Evolutionary conservation across 208 protist species (phyloP).

Genomic region (Trypanosoma boissoni): DNA sequence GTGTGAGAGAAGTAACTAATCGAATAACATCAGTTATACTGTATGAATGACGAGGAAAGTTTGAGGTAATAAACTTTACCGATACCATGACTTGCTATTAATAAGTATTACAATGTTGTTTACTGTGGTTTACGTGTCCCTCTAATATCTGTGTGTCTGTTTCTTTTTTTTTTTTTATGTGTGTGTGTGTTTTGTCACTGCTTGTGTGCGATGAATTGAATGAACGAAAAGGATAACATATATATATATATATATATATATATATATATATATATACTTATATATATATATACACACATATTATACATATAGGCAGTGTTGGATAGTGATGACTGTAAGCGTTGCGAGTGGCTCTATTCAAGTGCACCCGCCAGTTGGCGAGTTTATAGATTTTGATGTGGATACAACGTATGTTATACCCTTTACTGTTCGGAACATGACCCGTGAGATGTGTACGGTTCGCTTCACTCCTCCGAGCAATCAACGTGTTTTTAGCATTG

Average conservation of each 20-base stretch:
- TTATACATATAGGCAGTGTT: too few species aligned
- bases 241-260: not conserved
- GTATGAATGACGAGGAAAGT: too few species aligned
- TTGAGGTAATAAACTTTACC: too few species aligned
- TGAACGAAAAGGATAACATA: not conserved
- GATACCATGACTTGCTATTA: too few species aligned
- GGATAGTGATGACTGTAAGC: too few species aligned
- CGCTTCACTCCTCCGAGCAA: slow-evolving; percentile 71
- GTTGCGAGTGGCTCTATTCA: slow-evolving; percentile 22
- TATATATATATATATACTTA: slow-evolving; percentile 7
- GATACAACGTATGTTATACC: slow-evolving; percentile 83
- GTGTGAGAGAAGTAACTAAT: too few species aligned
- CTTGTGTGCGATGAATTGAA: not conserved
- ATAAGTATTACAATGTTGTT: too few species aligned
- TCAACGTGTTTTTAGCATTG: slow-evolving; percentile 60
- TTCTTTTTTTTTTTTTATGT: too few species aligned
- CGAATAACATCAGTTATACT: too few species aligned
- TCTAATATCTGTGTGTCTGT: too few species aligned
- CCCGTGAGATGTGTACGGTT: slow-evolving; percentile 51
- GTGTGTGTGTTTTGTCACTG: too few species aligned
- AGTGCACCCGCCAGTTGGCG: slow-evolving; percentile 50
- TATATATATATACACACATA: slow-evolving; percentile 1
- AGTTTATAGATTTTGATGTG: slow-evolving; percentile 87
- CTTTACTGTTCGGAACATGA: slow-evolving; percentile 78
- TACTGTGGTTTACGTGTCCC: too few species aligned